Conservation (phyloP, 371 early-diverging fungal species). For the Mortierella sp. region DNA sequence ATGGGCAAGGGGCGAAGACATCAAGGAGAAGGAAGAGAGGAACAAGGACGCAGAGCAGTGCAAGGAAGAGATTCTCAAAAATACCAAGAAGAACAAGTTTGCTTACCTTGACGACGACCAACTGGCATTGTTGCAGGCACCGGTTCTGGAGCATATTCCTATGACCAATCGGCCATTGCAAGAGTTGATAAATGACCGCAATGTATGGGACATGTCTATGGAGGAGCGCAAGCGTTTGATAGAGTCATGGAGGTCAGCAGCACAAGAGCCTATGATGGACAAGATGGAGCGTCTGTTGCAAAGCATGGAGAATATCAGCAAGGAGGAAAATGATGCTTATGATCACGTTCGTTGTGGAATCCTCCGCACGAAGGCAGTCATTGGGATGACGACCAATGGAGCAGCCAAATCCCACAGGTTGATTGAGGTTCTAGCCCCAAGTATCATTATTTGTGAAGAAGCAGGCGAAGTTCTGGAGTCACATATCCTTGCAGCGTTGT, state of each 20-base stretch:
- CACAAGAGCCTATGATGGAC: slow-evolving; percentile 27
- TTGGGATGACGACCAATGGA: slow-evolving; percentile 67
- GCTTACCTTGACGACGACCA: background rate
- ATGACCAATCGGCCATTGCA: slow-evolving; percentile 33
- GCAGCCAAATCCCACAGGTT: slow-evolving; percentile 66
- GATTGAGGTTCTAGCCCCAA: slow-evolving; percentile 61
- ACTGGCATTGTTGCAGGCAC: background rate
- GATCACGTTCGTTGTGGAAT: slow-evolving; percentile 52
- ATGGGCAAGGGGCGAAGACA: background rate
- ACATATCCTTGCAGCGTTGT: slow-evolving; percentile 70
- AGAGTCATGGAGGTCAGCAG: slow-evolving; percentile 47
- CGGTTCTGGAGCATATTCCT: slow-evolving; percentile 19
- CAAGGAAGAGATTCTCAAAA: background rate
- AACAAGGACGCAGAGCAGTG: too few species aligned
- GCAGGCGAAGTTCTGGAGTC: slow-evolving; percentile 84
- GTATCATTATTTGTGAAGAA: slow-evolving; percentile 77
- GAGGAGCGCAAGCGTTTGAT: slow-evolving; percentile 53
- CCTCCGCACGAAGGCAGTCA: slow-evolving; percentile 42
- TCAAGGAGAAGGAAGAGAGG: background rate
- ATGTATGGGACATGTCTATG: slow-evolving; percentile 60
- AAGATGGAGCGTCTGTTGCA: slow-evolving; percentile 20
- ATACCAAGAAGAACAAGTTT: background rate
- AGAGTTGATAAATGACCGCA: slow-evolving; percentile 16
- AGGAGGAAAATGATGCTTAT: slow-evolving; percentile 38
- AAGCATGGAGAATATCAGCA: slow-evolving; percentile 19